A percentile compares a stretch with the other conserved stretches of the same genome.
Conservation (phyloP, 2,329 filamentous ascomycete genomes). For the Knoxdaviesia proteae region DNA sequence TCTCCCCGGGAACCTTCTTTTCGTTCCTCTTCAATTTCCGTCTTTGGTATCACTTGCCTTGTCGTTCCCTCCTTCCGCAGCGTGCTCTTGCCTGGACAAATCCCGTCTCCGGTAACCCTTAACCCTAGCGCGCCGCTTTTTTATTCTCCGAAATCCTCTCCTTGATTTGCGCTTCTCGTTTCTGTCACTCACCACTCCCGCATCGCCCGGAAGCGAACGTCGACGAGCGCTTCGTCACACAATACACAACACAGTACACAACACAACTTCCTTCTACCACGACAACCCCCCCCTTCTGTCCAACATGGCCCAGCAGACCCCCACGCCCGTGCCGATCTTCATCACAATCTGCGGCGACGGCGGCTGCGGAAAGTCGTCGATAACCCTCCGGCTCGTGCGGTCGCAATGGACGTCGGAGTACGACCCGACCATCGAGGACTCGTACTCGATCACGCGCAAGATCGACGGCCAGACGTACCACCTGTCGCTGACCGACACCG, state of each 20-base stretch:
- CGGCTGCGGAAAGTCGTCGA: conserved; percentile 68
- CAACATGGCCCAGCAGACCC: conserved; percentile 8
- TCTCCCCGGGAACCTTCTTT: no score
- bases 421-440: conserved; percentile 66
- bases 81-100: no score
- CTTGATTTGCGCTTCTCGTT: no score
- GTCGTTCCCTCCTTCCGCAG: no score
- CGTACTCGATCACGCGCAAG: conserved; percentile 61
- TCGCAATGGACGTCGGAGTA: conserved; percentile 72
- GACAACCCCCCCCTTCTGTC: background rate
- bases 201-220: background rate
- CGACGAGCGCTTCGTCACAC: background rate
- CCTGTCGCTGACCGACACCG: conserved; percentile 62
- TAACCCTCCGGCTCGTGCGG: conserved; percentile 63
- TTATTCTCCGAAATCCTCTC: background rate
- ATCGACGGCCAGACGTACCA: conserved; percentile 68
- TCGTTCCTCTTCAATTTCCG: no score
- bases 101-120: no score
- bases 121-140: background rate
- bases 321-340: conserved; percentile 33
- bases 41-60: no score
- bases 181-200: no score
- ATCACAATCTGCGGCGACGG: conserved; percentile 79
- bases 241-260: background rate
- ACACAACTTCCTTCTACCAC: background rate